A percentile compares a stretch with the other conserved stretches of the same genome.
Conservation (phyloP, 2,329 filamentous ascomycete species). For the Aspergillus fumigatiaffinis region DNA sequence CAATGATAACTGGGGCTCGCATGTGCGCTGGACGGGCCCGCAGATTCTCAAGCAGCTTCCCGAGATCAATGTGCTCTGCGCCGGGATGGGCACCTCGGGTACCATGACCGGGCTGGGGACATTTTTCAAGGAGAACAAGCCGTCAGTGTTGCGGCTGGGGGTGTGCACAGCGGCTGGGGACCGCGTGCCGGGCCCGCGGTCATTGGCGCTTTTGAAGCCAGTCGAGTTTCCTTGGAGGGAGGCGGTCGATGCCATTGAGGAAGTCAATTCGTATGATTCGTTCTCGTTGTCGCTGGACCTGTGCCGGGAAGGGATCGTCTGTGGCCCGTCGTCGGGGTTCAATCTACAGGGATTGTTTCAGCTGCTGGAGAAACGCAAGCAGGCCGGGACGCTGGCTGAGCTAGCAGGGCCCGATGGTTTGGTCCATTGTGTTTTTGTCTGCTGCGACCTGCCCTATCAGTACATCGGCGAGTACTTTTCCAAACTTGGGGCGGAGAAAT, state of each 20-base stretch:
- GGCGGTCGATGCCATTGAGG: conserved; percentile 53
- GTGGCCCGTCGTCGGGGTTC: conserved; percentile 59
- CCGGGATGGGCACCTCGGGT: conserved; percentile 56
- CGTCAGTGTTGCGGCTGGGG: conserved; percentile 35
- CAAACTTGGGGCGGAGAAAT: conserved; percentile 48
- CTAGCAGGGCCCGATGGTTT: conserved; percentile 45
- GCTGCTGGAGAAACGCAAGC: conserved; percentile 49
- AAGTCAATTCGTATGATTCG: conserved; percentile 54
- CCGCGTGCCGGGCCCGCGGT: conserved; percentile 57
- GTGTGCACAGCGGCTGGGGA: conserved; percentile 57
- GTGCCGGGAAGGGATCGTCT: conserved; percentile 55
- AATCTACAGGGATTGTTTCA: conserved; percentile 52
- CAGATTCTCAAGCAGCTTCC: conserved; percentile 56
- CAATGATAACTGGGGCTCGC: conserved; percentile 42
- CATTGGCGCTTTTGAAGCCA: conserved; percentile 47
- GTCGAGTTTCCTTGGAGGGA: conserved; percentile 57
- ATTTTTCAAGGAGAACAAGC: conserved; percentile 49
- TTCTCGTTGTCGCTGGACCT: conserved; percentile 53
- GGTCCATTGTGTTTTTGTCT: conserved; percentile 56
- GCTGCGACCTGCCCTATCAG: conserved; percentile 62
- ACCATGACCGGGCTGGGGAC: conserved; percentile 49
- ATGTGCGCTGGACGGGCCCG: conserved; percentile 57
- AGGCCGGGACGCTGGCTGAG: conserved; percentile 41
- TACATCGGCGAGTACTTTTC: conserved; percentile 60
- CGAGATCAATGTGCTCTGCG: conserved; percentile 54